Percentiles rank a stretch among this genome's conserved stretches.
Conservation (phyloP, 2,329 filamentous ascomycete genomes). For the Diaporthe vexans region DNA sequence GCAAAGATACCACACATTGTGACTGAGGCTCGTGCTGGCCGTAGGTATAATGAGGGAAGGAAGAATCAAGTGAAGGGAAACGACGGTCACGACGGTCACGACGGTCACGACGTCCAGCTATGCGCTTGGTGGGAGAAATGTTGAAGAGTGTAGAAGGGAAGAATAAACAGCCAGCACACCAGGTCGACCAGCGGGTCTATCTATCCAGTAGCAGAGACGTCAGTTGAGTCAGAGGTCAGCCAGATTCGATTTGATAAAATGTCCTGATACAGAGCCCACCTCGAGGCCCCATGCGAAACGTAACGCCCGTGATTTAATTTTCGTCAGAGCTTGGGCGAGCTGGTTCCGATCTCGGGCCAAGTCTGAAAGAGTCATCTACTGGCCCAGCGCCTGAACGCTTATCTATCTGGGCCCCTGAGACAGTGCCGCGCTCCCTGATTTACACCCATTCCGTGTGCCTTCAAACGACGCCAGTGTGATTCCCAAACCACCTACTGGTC, state of each 20-base stretch:
- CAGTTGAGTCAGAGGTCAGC: conserved; percentile 39
- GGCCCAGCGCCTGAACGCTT: conserved; percentile 19
- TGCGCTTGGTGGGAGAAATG: conserved; percentile 24
- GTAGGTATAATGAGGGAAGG: neutral
- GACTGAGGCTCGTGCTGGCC: conserved; percentile 36
- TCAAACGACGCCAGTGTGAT: conserved; percentile 20
- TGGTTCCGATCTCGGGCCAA: conserved; percentile 39
- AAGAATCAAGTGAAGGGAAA: neutral
- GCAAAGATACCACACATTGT: conserved; percentile 97
- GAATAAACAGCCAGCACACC: conserved; percentile 8
- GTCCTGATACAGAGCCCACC: conserved; percentile 19
- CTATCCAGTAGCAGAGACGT: conserved; percentile 30
- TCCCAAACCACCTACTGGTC: conserved; percentile 5
- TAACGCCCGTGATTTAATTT: conserved; percentile 40
- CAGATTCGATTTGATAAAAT: conserved; percentile 40
- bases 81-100: conserved; percentile 26
- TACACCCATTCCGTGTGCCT: conserved; percentile 16
- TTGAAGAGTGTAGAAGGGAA: conserved; percentile 28
- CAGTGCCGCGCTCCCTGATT: conserved; percentile 4
- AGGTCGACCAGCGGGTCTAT: conserved; percentile 23
- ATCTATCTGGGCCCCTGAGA: conserved; percentile 31
- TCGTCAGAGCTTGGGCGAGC: conserved; percentile 21
- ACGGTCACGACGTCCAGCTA: neutral
- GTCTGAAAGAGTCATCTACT: conserved; percentile 35
- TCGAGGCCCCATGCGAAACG: conserved; percentile 33